Conservation (phyloP, 108 stramenopile genomes). For the Nannochloropsis granulata region DNA sequence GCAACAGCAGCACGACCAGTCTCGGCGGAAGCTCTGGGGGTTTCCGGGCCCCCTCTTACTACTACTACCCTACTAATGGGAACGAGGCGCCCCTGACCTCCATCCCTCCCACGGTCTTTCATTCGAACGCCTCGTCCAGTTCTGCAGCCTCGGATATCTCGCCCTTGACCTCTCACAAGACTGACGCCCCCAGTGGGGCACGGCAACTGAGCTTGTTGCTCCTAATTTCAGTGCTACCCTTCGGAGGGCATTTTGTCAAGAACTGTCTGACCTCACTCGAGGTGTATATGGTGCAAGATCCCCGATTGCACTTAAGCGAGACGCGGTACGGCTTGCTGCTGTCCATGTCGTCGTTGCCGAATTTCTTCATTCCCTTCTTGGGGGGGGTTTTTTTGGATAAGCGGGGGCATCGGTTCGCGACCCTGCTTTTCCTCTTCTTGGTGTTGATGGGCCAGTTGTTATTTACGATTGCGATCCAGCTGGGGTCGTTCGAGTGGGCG, state of each 20-base stretch:
- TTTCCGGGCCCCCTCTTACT: too few species aligned
- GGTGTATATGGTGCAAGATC: slow-evolving; percentile 21
- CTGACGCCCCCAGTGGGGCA: background rate
- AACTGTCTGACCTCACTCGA: slow-evolving; percentile 20
- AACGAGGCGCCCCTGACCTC: background rate
- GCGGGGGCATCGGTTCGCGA: slow-evolving; percentile 2
- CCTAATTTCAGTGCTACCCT: slow-evolving; percentile 20
- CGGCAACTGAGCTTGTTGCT: background rate
- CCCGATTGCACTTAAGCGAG: slow-evolving; percentile 3
- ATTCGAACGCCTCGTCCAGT: background rate
- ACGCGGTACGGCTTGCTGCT: slow-evolving; percentile 13
- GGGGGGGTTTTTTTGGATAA: slow-evolving; percentile 13
- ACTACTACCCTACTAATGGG: background rate
- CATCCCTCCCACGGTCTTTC: background rate
- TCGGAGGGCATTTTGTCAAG: slow-evolving; percentile 30
- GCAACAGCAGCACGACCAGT: too few species aligned
- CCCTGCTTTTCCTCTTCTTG: slow-evolving; percentile 8
- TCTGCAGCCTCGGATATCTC: background rate
- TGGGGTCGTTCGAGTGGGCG: slow-evolving; percentile 3
- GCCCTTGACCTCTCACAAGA: background rate
- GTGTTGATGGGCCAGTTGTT: slow-evolving; percentile 3
- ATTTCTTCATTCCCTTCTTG: slow-evolving; percentile 25
- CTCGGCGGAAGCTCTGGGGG: too few species aligned
- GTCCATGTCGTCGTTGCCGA: slow-evolving; percentile 7
- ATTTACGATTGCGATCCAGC: slow-evolving; percentile 10